These are phyloP conservation scores for Cardamine occulta DNA, from an alignment of 345 rosid species.

Conservation along the genomic window DNA sequence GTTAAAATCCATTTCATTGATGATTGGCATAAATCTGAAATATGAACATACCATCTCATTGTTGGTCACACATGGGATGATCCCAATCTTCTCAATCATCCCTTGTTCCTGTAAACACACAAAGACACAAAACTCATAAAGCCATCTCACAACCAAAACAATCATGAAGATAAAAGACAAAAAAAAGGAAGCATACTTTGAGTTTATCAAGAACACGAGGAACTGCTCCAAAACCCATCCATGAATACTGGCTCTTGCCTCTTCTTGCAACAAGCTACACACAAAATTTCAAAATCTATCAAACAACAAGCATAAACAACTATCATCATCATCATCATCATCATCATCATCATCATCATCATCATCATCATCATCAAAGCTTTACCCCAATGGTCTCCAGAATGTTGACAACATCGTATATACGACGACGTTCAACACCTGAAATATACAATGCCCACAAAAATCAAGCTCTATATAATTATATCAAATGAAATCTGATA, in stretches of 20 bases:
- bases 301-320: background rate
- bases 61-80: conserved; percentile 45
- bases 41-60: conserved; percentile 46
- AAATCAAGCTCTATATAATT: background rate
- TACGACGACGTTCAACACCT: conserved; percentile 83
- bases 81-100: conserved; percentile 54
- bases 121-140: background rate
- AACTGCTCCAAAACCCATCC: conserved; percentile 77
- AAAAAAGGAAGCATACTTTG: conserved; percentile 44
- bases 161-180: background rate
- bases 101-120: conserved; percentile 61
- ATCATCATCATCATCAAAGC: too few species aligned
- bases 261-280: conserved; percentile 79
- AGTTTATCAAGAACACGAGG: conserved; percentile 63
- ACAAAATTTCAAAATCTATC: too few species aligned
- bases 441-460: conserved; percentile 16
- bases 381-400: conserved; percentile 76
- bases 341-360: too few species aligned
- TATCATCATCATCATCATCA: conserved; percentile 5
- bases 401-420: conserved; percentile 82
- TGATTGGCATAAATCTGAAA: background rate
- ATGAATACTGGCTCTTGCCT: conserved; percentile 74
- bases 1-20: background rate
- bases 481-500: background rate
- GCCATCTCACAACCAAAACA: conserved; percentile 3